phyloP scores from a whole-genome alignment of 352 stramenopile genomes.

The Aphanomyces euteiches region DNA sequence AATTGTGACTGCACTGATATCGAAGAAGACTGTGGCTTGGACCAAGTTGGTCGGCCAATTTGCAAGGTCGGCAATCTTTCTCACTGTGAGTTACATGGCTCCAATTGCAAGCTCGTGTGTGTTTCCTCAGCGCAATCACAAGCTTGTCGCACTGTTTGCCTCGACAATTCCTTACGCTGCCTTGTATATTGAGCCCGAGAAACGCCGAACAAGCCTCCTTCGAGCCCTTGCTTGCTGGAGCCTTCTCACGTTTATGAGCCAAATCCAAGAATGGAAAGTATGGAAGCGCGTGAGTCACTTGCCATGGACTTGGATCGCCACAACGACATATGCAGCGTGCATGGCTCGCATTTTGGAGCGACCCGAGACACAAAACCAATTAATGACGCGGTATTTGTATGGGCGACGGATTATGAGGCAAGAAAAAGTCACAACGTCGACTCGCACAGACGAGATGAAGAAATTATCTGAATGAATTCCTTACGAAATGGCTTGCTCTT shows the following conservation, averaged over 20 bases:
- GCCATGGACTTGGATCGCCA: slow-evolving; percentile 13
- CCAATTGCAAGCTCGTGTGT: slow-evolving; percentile 52
- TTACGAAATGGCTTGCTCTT: too few species aligned
- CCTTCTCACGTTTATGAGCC: background rate
- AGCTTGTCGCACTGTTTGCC: slow-evolving; percentile 37
- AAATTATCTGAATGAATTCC: too few species aligned
- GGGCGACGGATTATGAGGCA: slow-evolving; percentile 29
- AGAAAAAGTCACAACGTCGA: background rate
- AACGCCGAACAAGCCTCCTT: slow-evolving; percentile 50
- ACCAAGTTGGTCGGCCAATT: background rate
- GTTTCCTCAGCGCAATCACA: slow-evolving; percentile 40
- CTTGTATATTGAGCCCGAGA: slow-evolving; percentile 49
- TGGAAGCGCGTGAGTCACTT: background rate
- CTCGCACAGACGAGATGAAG: too few species aligned
- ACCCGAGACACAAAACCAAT: slow-evolving; percentile 43
- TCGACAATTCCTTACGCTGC: slow-evolving; percentile 45
- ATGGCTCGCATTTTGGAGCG: slow-evolving; percentile 49
- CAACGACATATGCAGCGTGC: slow-evolving; percentile 43
- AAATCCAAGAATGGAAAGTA: background rate
- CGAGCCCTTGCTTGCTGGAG: slow-evolving; percentile 42
- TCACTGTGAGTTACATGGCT: slow-evolving; percentile 62
- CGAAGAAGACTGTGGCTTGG: background rate
- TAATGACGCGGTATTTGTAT: slow-evolving; percentile 54
- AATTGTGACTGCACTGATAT: background rate
- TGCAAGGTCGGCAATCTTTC: slow-evolving; percentile 8